phyloP scores from a whole-genome alignment of 306 rosid species.

The Abrus pulchellus region DNA sequence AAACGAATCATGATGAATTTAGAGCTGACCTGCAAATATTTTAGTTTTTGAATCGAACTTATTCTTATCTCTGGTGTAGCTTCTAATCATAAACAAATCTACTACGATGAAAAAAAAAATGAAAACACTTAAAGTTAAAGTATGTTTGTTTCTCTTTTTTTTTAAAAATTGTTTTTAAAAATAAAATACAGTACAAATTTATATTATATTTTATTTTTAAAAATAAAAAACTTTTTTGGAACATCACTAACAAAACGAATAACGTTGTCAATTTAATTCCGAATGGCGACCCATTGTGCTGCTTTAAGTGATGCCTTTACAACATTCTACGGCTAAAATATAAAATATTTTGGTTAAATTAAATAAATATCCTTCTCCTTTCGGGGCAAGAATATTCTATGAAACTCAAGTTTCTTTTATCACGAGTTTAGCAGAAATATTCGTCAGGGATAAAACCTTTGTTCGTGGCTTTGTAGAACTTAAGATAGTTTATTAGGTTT shows the following conservation, averaged over 20 bases:
- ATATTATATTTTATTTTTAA: too few species aligned
- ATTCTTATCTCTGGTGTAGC: background rate
- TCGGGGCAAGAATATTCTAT: background rate
- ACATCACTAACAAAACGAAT: slow-evolving; percentile 2
- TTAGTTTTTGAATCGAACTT: background rate
- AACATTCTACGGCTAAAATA: slow-evolving; percentile 22
- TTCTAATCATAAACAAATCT: background rate
- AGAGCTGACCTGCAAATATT: background rate
- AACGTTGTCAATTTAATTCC: background rate
- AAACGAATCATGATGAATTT: background rate
- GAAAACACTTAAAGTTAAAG: background rate
- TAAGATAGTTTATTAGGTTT: background rate
- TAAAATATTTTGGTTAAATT: background rate
- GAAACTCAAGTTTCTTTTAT: slow-evolving; percentile 11
- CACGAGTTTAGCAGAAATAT: background rate
- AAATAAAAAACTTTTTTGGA: background rate
- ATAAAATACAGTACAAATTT: too few species aligned
- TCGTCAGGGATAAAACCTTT: slow-evolving; percentile 15
- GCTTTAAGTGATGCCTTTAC: slow-evolving; percentile 20
- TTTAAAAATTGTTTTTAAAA: too few species aligned
- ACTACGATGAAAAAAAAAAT: too few species aligned
- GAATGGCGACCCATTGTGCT: background rate
- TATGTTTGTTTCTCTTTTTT: too few species aligned
- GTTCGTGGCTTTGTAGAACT: background rate
- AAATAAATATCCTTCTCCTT: background rate